Percentiles rank a stretch among this genome's conserved stretches.
These are phyloP conservation scores for Emmonsia crescens DNA, from an alignment of 2,329 filamentous ascomycete genomes.

Conservation along the genomic window DNA sequence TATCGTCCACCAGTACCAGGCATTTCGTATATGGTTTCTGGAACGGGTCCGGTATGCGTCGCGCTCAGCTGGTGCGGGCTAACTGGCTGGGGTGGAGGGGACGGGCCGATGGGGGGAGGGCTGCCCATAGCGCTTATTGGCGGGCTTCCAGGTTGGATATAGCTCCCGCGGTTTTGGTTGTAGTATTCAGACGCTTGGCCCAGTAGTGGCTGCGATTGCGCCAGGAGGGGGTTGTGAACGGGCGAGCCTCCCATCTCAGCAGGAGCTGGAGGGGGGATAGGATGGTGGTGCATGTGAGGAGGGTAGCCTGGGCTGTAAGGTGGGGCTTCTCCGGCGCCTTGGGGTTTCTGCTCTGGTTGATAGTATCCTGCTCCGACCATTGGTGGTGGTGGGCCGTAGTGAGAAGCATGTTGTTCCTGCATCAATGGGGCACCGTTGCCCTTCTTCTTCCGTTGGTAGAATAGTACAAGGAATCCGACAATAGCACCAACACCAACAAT, in stretches of 20 bases:
- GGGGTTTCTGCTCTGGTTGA: conserved; percentile 9
- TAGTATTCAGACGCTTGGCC: conserved; percentile 7
- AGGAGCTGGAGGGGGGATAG: neutral
- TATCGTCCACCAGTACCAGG: neutral
- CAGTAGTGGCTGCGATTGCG: conserved; percentile 2
- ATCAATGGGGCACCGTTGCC: conserved; percentile 5
- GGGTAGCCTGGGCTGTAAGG: conserved; percentile 8
- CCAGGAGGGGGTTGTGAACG: conserved; percentile 4
- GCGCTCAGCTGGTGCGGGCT: conserved; percentile 8
- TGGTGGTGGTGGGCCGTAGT: neutral
- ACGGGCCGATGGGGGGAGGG: neutral
- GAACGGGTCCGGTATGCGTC: conserved; percentile 11
- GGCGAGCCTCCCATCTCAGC: conserved; percentile 9
- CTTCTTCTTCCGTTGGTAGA: conserved; percentile 10
- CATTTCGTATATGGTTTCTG: conserved; percentile 14
- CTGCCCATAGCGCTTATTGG: neutral
- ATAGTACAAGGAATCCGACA: conserved; percentile 9
- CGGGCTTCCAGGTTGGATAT: conserved; percentile 4
- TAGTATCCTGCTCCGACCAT: conserved; percentile 10
- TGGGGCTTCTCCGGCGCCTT: neutral
- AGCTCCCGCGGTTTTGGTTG: conserved; percentile 6
- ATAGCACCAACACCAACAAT: conserved; percentile 10
- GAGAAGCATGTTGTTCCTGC: neutral
- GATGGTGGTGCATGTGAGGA: neutral
- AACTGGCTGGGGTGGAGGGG: neutral